A percentile compares a stretch with the other conserved stretches of the same genome.
phyloP scores from a whole-genome alignment of 345 rosid species.

The Reutealis trisperma region DNA sequence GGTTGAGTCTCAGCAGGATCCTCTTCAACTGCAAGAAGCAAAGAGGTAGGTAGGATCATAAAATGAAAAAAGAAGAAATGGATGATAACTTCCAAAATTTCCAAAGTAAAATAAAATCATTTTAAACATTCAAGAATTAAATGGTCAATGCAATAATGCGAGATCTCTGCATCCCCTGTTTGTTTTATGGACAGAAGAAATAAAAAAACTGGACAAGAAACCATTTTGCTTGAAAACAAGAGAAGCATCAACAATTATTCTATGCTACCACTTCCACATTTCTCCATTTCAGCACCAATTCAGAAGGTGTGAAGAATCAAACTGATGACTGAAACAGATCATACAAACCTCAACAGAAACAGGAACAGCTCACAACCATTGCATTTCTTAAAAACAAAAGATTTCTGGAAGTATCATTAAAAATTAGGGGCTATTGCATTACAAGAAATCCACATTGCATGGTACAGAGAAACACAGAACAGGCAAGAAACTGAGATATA shows the following conservation, averaged over 20 bases:
- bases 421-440: background rate
- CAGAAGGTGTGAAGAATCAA: background rate
- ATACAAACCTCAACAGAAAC: background rate
- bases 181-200: background rate
- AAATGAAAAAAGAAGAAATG: background rate
- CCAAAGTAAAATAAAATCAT: background rate
- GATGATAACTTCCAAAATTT: background rate
- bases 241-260: background rate
- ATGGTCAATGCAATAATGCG: background rate
- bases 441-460: background rate
- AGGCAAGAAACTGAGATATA: background rate
- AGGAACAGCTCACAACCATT: background rate
- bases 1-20: slow-evolving; percentile 56
- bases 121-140: background rate
- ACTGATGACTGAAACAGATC: background rate
- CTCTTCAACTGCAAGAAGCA: slow-evolving; percentile 60
- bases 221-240: background rate
- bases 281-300: background rate
- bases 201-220: background rate
- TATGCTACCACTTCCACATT: background rate
- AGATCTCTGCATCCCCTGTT: background rate
- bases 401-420: background rate
- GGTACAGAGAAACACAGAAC: background rate
- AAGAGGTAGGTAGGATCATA: background rate
- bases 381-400: background rate